These are phyloP conservation scores for Papilionanthe hybrid DNA, from an alignment of 116 monocot species.

Conservation along the genomic window DNA sequence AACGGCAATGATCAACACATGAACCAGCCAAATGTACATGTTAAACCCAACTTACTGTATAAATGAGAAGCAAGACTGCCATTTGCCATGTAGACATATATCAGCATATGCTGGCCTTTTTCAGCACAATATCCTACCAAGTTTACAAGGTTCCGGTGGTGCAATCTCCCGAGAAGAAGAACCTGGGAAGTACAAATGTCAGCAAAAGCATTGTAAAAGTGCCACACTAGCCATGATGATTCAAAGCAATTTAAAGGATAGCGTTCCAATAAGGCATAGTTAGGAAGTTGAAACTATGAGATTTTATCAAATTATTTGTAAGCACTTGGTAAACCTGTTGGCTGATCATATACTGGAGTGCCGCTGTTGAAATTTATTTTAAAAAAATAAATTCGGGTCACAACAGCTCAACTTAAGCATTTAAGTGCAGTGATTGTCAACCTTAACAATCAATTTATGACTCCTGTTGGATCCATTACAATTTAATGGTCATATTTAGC, in stretches of 20 bases:
- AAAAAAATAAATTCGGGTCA: not conserved
- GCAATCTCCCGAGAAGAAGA: constrained; percentile 90
- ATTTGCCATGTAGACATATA: constrained; percentile 93
- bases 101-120: constrained; percentile 73
- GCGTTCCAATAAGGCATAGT: not conserved
- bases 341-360: not conserved
- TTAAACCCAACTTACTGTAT: constrained; percentile 47
- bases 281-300: not conserved
- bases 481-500: not conserved
- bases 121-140: constrained; percentile 94
- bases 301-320: no score
- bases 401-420: not conserved
- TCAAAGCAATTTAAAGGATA: not conserved
- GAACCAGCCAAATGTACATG: not conserved
- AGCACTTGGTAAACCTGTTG: not conserved
- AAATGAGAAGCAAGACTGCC: constrained; percentile 89
- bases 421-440: not conserved
- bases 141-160: constrained; percentile 97
- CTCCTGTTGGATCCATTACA: not conserved
- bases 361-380: not conserved
- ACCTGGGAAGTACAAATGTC: constrained; percentile 47
- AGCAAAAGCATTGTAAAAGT: not conserved
- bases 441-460: not conserved
- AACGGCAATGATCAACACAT: not conserved
- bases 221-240: not conserved